Percentiles rank a stretch among this genome's conserved stretches.
Conservation (phyloP, 2,329 filamentous ascomycete genomes). For the Cephalotrichum gorgonifer region DNA sequence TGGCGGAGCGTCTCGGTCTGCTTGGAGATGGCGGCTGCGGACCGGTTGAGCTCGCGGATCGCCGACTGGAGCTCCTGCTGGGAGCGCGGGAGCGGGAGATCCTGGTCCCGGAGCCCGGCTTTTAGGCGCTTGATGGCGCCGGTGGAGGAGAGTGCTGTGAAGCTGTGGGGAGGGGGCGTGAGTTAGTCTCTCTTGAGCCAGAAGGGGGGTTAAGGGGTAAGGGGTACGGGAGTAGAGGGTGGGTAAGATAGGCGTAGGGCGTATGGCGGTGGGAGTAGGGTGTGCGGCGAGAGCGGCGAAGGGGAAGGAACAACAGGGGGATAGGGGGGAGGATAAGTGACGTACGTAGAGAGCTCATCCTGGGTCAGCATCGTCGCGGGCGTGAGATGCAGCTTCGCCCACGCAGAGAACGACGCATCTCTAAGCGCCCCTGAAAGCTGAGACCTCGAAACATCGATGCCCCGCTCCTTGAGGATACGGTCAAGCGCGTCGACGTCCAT, state of each 20-base stretch:
- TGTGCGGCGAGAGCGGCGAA: not conserved
- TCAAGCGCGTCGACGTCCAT: conserved; percentile 7
- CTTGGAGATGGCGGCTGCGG: conserved; percentile 52
- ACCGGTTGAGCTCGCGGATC: conserved; percentile 52
- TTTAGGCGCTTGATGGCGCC: conserved; percentile 35
- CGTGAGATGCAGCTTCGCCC: conserved; percentile 37
- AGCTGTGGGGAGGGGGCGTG: conserved; percentile 25
- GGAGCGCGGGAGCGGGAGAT: conserved; percentile 36
- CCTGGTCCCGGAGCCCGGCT: conserved; percentile 32
- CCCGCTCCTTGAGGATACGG: conserved; percentile 18
- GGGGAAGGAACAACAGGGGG: not conserved
- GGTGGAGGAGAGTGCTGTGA: conserved; percentile 34
- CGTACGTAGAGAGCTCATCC: conserved; percentile 44
- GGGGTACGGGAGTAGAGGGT: no score
- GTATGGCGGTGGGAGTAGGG: not conserved
- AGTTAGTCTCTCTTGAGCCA: no score
- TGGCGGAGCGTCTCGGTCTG: conserved; percentile 51
- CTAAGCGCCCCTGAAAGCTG: conserved; percentile 23
- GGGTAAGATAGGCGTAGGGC: no score
- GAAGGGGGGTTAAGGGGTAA: no score
- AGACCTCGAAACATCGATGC: conserved; percentile 21
- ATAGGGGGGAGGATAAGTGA: not conserved
- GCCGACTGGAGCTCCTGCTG: conserved; percentile 52
- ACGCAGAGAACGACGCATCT: conserved; percentile 24
- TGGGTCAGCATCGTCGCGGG: conserved; percentile 41